Base-by-base conservation (phyloP, 352 stramenopile genomes). In the Phytophthora palmivora region DNA sequence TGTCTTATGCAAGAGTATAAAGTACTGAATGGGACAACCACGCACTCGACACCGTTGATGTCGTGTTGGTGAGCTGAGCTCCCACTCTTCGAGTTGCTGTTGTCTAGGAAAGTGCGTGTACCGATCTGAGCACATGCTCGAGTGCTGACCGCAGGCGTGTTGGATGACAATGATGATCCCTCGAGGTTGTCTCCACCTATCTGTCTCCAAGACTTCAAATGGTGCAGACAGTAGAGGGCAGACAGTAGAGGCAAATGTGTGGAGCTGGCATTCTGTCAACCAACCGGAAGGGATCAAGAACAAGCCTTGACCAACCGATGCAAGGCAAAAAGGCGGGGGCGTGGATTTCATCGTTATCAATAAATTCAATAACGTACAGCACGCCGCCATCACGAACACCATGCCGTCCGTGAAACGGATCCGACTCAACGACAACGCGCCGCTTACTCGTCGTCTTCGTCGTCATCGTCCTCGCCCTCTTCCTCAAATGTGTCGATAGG, bases 401-500 rank as follows among this genome's bases (percentile, higher is more conserved):
- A 37, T 46, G 55, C 26, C 38, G 36, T 47, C 44, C 55, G 43
- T 14, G 33, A 45, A 61, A 50, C 56, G 38, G 12, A 34, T 12
- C 32, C 34, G 34, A 16, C 43, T 15, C n/a, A 22, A 49, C 45
- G 16, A 61, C 37, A 44, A 51, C 21, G 6, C 19, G 46, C 21
- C 14, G 11, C 19, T 73, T 73, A 73, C 39, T 76, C 68, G 41
- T 76, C 52, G 21, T 76, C 45, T 21, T 76, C 62, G 32, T 88
- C 61, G n/a, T n/a, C n/a, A n/a, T n/a, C n/a, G 62, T 85, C 59
- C 81, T 94, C 69, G 24, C 94, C 89, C 11, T 91, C 89, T 52
- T 98, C 93, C 67, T 99, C 97, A 71, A 99, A 99, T 3, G 96
- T 98, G 67, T 97, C 79, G 45, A 87, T 59, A 36, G 97, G 97